These are phyloP conservation scores for Gossypium gossypioides DNA, from an alignment of 441 rosid species.

Conservation along the genomic window DNA sequence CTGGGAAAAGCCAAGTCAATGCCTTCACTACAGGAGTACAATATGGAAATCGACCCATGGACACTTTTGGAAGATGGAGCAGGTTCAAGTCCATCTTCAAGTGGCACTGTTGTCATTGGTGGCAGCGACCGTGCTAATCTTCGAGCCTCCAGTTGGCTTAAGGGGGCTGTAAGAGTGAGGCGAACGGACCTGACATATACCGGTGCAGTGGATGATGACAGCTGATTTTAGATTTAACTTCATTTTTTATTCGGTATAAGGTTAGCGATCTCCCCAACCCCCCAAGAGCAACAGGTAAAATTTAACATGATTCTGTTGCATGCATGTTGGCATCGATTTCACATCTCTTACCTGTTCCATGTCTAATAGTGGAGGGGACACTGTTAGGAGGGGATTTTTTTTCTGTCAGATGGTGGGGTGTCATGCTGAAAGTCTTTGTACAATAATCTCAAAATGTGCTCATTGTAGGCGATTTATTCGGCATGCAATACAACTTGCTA, in stretches of 20 bases:
- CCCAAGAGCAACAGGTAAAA: conserved; percentile 20
- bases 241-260: conserved; percentile 24
- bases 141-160: conserved; percentile 83
- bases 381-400: conserved; percentile 19
- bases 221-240: conserved; percentile 39
- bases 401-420: conserved; percentile 11
- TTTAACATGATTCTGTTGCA: conserved; percentile 8
- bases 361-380: conserved; percentile 19
- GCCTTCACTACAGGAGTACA: conserved; percentile 44
- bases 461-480: conserved; percentile 9
- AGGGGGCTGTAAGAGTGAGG: conserved; percentile 84
- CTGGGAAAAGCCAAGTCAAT: conserved; percentile 47
- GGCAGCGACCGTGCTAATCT: conserved; percentile 65
- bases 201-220: conserved; percentile 87
- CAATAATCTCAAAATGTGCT: conserved; percentile 16
- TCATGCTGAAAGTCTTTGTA: conserved; percentile 2
- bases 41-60: conserved; percentile 87
- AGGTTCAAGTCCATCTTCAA: conserved; percentile 58
- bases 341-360: conserved; percentile 16
- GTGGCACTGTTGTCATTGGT: conserved; percentile 35
- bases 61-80: conserved; percentile 87
- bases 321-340: conserved; percentile 16
- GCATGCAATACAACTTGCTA: conserved; percentile 22
- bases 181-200: conserved; percentile 77
- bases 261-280: conserved; percentile 21